Conservation (phyloP, 305 asterid species). For the Fraxinus platypoda region DNA sequence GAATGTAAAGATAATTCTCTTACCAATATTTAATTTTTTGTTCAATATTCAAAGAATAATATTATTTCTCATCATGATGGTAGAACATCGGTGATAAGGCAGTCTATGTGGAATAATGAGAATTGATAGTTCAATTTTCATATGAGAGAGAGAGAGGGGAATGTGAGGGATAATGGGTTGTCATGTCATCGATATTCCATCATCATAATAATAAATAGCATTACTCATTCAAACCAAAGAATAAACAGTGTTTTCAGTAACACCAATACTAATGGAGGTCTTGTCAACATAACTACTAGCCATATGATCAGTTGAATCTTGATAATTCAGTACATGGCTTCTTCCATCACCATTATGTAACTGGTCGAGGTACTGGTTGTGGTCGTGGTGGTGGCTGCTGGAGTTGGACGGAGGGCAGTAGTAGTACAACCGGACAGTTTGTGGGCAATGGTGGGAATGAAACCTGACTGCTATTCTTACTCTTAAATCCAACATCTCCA, state of each 20-base stretch:
- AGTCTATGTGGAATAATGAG: too few species aligned
- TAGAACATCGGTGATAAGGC: too few species aligned
- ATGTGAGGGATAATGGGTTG: too few species aligned
- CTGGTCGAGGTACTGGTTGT: not conserved
- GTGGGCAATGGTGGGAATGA: conserved; percentile 56
- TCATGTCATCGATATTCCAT: too few species aligned
- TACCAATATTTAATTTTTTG: not conserved
- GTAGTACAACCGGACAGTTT: conserved; percentile 44
- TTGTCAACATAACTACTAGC: not conserved
- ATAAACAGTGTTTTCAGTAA: conserved; percentile 20
- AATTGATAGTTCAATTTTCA: too few species aligned
- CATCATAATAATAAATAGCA: too few species aligned
- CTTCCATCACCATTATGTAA: not conserved
- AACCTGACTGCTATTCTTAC: conserved; percentile 51
- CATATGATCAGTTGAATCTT: conserved; percentile 9
- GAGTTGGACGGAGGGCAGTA: conserved; percentile 42
- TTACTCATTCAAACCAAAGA: conserved; percentile 9
- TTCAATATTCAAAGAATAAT: not conserved
- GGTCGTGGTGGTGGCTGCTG: not conserved
- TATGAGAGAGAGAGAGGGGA: too few species aligned
- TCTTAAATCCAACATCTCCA: conserved; percentile 40
- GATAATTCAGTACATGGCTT: not conserved
- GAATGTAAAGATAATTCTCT: not conserved
- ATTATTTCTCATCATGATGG: too few species aligned
- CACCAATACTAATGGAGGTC: conserved; percentile 1